These are phyloP conservation scores for Cicer cuneatum DNA, from an alignment of 306 rosid genomes.

Conservation along the genomic window DNA sequence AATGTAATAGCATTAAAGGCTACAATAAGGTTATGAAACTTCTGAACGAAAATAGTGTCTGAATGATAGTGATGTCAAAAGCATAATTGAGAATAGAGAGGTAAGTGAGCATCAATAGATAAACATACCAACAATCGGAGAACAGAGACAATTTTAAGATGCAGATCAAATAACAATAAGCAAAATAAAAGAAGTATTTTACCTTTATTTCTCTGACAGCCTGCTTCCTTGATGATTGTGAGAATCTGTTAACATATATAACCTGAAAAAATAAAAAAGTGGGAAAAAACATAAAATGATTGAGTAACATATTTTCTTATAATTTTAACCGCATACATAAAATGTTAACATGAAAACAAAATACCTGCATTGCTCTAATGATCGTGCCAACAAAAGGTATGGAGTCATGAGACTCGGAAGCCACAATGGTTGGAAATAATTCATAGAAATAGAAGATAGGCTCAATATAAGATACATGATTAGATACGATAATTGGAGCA, in stretches of 20 bases:
- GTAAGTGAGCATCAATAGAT: conserved; percentile 26
- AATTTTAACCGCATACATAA: conserved; percentile 32
- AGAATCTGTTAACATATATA: conserved; percentile 85
- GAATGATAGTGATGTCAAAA: conserved; percentile 9
- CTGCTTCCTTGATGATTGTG: conserved; percentile 75
- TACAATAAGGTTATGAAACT: conserved; percentile 13
- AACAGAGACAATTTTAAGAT: conserved; percentile 11
- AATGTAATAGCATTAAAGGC: conserved; percentile 2
- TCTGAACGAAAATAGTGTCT: not conserved
- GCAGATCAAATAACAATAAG: conserved; percentile 34
- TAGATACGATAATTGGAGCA: conserved; percentile 93
- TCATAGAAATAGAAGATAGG: conserved; percentile 98
- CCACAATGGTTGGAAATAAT: conserved; percentile 89
- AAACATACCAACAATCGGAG: conserved; percentile 33
- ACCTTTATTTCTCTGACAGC: conserved; percentile 95
- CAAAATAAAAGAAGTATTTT: conserved; percentile 61
- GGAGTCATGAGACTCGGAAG: conserved; percentile 95
- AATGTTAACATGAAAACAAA: conserved; percentile 39
- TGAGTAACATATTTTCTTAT: not conserved
- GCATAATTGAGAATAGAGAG: conserved; percentile 4
- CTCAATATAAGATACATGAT: conserved; percentile 90
- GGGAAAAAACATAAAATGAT: conserved; percentile 28
- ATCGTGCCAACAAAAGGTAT: conserved; percentile 93
- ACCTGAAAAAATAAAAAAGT: conserved; percentile 64
- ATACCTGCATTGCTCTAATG: conserved; percentile 98